A percentile compares a stretch with the other conserved stretches of the same genome.
These are phyloP conservation scores for Acanthamoeba castellanii DNA, from an alignment of 208 protist species.

Conservation along the genomic window DNA sequence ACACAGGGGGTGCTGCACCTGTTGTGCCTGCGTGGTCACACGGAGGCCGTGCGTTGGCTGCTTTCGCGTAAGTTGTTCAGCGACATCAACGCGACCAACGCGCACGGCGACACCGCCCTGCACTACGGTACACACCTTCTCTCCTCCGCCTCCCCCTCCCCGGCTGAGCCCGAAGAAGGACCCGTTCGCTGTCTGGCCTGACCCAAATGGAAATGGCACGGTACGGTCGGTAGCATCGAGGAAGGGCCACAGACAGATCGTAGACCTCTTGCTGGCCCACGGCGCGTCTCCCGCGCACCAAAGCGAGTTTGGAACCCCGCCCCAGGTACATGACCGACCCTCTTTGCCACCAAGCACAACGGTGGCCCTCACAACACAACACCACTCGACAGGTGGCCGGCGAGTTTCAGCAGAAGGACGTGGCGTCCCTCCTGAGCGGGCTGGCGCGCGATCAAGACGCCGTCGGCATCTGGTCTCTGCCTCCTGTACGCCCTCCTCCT, in stretches of 20 bases:
- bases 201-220: too few species aligned
- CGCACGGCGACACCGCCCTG: neutral
- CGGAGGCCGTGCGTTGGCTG: neutral
- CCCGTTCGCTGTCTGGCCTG: too few species aligned
- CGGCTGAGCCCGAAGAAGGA: too few species aligned
- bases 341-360: too few species aligned
- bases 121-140: conserved; percentile 24
- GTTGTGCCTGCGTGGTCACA: neutral
- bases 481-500: neutral
- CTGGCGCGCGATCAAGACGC: too few species aligned
- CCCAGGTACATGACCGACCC: neutral
- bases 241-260: neutral
- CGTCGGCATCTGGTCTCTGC: neutral
- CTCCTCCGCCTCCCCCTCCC: too few species aligned
- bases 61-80: neutral
- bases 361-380: too few species aligned
- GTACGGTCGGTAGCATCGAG: too few species aligned
- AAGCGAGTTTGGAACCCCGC: neutral
- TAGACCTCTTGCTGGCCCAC: neutral
- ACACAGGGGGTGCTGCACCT: neutral
- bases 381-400: too few species aligned
- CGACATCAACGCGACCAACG: conserved; percentile 14
- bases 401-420: too few species aligned
- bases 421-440: too few species aligned
- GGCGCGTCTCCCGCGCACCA: neutral